These are phyloP conservation scores for Ganoderma resinaceum DNA, from an alignment of 1,284 basidiomycete species.

Conservation along the genomic window DNA sequence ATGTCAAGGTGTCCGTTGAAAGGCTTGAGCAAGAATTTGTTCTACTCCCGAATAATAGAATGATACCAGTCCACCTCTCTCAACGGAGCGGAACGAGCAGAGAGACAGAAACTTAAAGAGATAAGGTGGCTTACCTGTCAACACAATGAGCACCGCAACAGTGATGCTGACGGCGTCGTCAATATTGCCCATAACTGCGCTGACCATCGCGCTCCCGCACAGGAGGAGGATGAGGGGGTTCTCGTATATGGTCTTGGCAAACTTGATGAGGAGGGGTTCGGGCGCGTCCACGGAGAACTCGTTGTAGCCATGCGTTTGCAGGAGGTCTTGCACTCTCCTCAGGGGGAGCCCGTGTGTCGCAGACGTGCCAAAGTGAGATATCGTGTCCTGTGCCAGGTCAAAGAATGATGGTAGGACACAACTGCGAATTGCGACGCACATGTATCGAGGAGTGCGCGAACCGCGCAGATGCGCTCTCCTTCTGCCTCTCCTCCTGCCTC, in stretches of 20 bases:
- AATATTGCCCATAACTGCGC: conserved; percentile 90
- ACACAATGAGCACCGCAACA: conserved; percentile 91
- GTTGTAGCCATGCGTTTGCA: conserved; percentile 84
- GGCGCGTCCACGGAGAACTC: conserved; percentile 91
- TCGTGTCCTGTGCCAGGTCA: conserved; percentile 59
- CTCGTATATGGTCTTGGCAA: conserved; percentile 93
- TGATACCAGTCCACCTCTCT: too few species aligned
- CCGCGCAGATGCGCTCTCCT: conserved; percentile 45
- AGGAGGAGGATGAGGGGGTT: conserved; percentile 91
- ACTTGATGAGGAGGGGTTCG: conserved; percentile 86
- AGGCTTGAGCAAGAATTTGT: too few species aligned
- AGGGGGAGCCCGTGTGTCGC: conserved; percentile 67
- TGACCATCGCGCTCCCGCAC: conserved; percentile 87
- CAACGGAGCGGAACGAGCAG: too few species aligned
- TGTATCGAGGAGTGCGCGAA: conserved; percentile 47
- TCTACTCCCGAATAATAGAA: too few species aligned
- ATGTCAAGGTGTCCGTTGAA: neutral
- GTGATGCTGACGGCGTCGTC: conserved; percentile 96
- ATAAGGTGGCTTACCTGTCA: conserved; percentile 71
- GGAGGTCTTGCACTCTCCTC: conserved; percentile 70
- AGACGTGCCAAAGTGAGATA: conserved; percentile 72
- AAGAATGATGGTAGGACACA: neutral
- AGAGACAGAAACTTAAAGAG: neutral
- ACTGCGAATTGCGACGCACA: conserved; percentile 47
- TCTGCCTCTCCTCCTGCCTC: conserved; percentile 31